These are phyloP conservation scores for Candida glucosophila DNA, from an alignment of 1,139 yeast genomes.

Conservation along the genomic window DNA sequence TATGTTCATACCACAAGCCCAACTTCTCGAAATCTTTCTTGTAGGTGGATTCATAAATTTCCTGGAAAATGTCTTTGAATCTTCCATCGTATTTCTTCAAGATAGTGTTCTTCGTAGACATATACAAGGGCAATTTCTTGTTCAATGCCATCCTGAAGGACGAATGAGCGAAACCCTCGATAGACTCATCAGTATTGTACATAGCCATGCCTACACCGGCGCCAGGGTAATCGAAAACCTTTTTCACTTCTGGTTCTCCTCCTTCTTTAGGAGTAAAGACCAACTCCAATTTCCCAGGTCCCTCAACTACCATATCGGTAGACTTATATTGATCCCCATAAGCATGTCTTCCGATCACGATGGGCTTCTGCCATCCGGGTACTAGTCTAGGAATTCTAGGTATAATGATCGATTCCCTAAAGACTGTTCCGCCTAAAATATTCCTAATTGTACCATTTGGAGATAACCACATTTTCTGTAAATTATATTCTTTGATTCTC, in stretches of 20 bases:
- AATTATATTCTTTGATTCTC: conserved; percentile 64
- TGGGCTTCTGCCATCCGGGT: conserved; percentile 75
- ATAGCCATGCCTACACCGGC: conserved; percentile 73
- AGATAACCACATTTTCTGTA: conserved; percentile 79
- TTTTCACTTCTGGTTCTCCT: conserved; percentile 36
- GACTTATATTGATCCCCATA: conserved; percentile 82
- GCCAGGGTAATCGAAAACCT: conserved; percentile 54
- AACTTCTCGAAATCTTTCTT: conserved; percentile 46
- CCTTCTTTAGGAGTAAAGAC: conserved; percentile 59
- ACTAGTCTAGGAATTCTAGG: conserved; percentile 69
- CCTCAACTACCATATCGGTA: conserved; percentile 61
- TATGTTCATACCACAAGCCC: conserved; percentile 72
- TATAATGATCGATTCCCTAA: conserved; percentile 75
- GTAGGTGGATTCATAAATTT: conserved; percentile 51
- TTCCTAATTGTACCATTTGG: conserved; percentile 83
- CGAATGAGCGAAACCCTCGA: conserved; percentile 68
- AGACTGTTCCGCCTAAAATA: conserved; percentile 75
- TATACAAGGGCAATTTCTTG: conserved; percentile 57
- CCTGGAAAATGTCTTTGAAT: conserved; percentile 73
- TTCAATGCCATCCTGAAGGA: conserved; percentile 68
- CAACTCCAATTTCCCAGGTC: conserved; percentile 60
- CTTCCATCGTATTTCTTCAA: conserved; percentile 76
- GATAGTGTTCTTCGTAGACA: conserved; percentile 74
- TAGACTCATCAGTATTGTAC: conserved; percentile 82
- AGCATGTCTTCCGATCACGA: conserved; percentile 81